Base-by-base conservation (phyloP, 139 green algal genomes). In the Chlamydomonas sp. region DNA sequence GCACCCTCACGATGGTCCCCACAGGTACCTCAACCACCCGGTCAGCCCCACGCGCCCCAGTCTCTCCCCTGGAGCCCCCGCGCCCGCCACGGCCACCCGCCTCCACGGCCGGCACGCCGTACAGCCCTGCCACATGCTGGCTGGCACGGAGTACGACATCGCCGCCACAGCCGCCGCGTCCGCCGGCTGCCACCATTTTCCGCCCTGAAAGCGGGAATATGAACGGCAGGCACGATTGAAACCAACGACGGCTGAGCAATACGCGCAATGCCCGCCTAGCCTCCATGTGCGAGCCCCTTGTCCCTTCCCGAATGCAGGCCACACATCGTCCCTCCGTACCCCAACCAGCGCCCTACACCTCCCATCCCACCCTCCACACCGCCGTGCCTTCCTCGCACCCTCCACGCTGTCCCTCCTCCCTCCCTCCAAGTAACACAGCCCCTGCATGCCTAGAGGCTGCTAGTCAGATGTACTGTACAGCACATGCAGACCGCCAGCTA, bases 141-240 rank as follows among this genome's bases (percentile, higher is more conserved):
- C 60, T 64, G 20, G 82, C 82, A 15, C 71, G 71, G 3, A 87
- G 12, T n/a, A 73, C 31, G 71, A 87, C 82, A 71, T 87, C 71
- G 20, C 82, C 82, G 61, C 82, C 82, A 0, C 60, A 12, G 61
- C 82, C 82, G 71, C 82, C 82, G 61, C 9, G 63, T 60, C 82
- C 82, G 71, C 82, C 82, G 31, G 18, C 15, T 1, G 82, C 82
- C 3, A n/a, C 61, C 4, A 87, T 69, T 60, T 72, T 17, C 4
- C 82, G 82, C 15, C 71, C 82, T 87, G 71, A 0, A 31, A n/a
- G 78, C 63, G 64, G 16, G 4, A 18, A 1, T 67, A 7, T 80
- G 59, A 16, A 17, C 4, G 7, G 18, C 58, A 14, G 14, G 16
- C 15, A 8, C 5, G 12, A 17, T n/a, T 14, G 14, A 17, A 5